A percentile compares a stretch with the other conserved stretches of the same genome.
Evolutionary conservation across 2,329 filamentous ascomycete species (phyloP).

Genomic region (Cladosporium sp.): DNA sequence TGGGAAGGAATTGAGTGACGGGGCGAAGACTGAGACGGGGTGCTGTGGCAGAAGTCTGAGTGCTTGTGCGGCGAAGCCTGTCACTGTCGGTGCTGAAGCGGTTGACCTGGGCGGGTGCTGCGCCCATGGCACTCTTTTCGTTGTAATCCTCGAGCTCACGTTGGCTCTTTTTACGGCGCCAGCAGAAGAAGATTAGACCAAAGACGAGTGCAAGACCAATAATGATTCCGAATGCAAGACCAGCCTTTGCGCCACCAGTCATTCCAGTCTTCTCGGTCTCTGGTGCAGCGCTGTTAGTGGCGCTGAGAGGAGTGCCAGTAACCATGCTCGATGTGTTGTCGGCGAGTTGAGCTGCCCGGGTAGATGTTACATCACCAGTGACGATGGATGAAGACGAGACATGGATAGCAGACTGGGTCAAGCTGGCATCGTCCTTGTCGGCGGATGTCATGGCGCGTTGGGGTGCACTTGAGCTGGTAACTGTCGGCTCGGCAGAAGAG

Average conservation of each 20-base stretch:
- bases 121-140: conserved; percentile 41
- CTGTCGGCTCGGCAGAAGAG: conserved; percentile 18
- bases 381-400: conserved; percentile 25
- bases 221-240: conserved; percentile 81
- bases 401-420: not conserved
- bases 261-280: conserved; percentile 38
- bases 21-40: conserved; percentile 85
- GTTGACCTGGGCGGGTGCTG: conserved; percentile 21
- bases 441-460: conserved; percentile 15
- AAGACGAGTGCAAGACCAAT: conserved; percentile 67
- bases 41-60: conserved; percentile 57
- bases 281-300: not conserved
- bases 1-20: conserved; percentile 79
- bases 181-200: conserved; percentile 69
- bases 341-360: not conserved
- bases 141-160: conserved; percentile 44
- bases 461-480: conserved; percentile 14
- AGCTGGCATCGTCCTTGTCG: not conserved
- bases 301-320: conserved; percentile 22
- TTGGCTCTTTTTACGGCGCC: conserved; percentile 71
- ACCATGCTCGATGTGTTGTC: conserved; percentile 16
- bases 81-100: conserved; percentile 31
- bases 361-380: conserved; percentile 23
- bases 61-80: conserved; percentile 41
- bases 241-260: conserved; percentile 65